A percentile compares a stretch with the other conserved stretches of the same genome.
These are phyloP conservation scores for Arachis hypogaea DNA, from an alignment of 306 rosid genomes.

Conservation along the genomic window DNA sequence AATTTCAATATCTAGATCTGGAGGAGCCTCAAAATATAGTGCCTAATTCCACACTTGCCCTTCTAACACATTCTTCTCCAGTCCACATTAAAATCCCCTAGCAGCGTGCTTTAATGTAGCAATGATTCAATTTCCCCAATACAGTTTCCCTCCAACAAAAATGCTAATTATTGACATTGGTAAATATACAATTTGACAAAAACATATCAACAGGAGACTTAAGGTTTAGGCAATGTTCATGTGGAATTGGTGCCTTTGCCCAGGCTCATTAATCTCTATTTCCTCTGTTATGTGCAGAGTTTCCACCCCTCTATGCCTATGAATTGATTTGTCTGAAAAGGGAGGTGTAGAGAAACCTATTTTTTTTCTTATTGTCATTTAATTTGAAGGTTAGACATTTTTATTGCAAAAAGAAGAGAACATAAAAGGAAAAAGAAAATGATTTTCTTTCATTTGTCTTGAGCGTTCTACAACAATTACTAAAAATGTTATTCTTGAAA, in stretches of 20 bases:
- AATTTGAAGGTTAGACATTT: no score
- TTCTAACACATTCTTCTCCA: neutral
- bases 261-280: neutral
- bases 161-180: constrained; percentile 19
- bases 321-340: neutral
- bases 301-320: neutral
- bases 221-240: constrained; percentile 16
- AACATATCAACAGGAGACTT: constrained; percentile 8
- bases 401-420: neutral
- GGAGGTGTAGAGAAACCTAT: no score
- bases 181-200: constrained; percentile 22
- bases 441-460: constrained; percentile 19
- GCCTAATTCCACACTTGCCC: constrained; percentile 3
- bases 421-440: neutral
- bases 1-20: constrained; percentile 8
- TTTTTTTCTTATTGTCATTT: no score
- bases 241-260: constrained; percentile 22
- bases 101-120: constrained; percentile 8
- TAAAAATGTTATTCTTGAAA: constrained; percentile 1
- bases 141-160: neutral
- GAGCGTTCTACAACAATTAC: neutral
- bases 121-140: neutral
- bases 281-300: neutral
- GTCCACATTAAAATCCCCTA: constrained; percentile 5
- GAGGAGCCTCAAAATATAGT: constrained; percentile 17